Conservation (phyloP, 176 grass and related monocot species). For the Triticum timopheevii region DNA sequence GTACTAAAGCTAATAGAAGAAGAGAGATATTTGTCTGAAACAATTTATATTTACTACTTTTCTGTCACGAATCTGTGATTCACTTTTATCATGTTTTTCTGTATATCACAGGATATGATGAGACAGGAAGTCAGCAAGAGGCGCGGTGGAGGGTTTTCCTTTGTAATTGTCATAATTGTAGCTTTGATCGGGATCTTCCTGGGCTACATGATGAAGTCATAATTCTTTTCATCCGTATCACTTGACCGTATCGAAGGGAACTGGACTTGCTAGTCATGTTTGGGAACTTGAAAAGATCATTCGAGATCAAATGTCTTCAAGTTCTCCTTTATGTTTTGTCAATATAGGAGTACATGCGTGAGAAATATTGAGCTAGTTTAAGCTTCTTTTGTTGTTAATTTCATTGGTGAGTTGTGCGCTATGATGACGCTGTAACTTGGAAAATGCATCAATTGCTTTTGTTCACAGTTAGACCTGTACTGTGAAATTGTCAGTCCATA, state of each 20-base stretch:
- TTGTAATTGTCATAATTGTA: conserved; percentile 55
- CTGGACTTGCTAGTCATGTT: conserved; percentile 31
- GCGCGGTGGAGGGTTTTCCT: conserved; percentile 59
- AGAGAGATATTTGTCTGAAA: background rate
- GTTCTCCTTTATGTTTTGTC: conserved; percentile 42
- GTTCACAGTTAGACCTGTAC: conserved; percentile 1
- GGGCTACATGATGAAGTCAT: conserved; percentile 70
- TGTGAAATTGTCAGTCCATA: background rate
- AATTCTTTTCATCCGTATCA: conserved; percentile 22
- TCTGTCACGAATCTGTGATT: background rate
- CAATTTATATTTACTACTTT: background rate
- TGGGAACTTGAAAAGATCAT: conserved; percentile 36
- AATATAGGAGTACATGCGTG: conserved; percentile 43
- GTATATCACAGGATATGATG: conserved; percentile 52
- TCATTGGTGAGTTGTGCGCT: conserved; percentile 25
- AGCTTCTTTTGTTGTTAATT: conserved; percentile 35
- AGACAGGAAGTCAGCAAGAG: conserved; percentile 61
- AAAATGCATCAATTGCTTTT: conserved; percentile 32
- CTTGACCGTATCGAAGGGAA: conserved; percentile 17
- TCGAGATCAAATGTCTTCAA: conserved; percentile 24
- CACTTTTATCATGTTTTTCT: conserved; percentile 7
- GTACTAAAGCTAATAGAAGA: too few relatives aligned
- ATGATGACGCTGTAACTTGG: conserved; percentile 34
- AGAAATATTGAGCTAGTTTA: conserved; percentile 47
- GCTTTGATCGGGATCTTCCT: conserved; percentile 57